Evolutionary conservation across 805 yeast genomes (phyloP), one percentile per base, ranked within the genome.

Genomic region (Saccharomyces mikatae): DNA sequence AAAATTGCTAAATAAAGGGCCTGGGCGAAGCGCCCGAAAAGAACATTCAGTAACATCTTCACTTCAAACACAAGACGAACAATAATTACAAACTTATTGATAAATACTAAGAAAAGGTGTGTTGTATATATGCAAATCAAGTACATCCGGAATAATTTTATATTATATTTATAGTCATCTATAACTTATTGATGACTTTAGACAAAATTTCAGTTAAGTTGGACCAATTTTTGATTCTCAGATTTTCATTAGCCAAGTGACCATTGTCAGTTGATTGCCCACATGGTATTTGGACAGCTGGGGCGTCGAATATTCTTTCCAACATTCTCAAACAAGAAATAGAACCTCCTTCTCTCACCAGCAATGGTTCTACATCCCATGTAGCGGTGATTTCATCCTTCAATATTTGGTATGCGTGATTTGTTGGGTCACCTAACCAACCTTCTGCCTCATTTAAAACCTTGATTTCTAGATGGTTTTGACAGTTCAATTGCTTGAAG

Each of bases 241-340:
- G 69, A 58, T 94, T 80, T 71, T 92, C 99, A 65, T 94, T 86
- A 64, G 85, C 83, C 62, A 92, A 78, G 74, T 92, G 99, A 1
- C 97, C 98, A 64, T 89, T 89, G 68, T 94, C 98, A 47, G 94
- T 82, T 1, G 92, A 80, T 72, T 92, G 99, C 0, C 98, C 99
- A 65, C 97, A 89, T 2, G 99, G 98, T 32, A 94, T 80, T 69
- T 94, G 98, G 0, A 92, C 95, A 1, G 97, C 98, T 27, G 89
- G 88, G 2, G 98, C 96, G 52, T 77, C 70, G 60, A 92, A 87
- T 11, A 79, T 74, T 68, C 87, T 87, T 63, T 92, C 99, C 59
- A 92, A 72, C 56, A 86, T 86, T 58, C 97, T 73, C 6, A 94
- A 83, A 10, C 92, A 85, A 1, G 99, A 97, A 67, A 92, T 90